Conservation (phyloP, 495 filamentous ascomycete genomes). For the Aspergillus indologenus region DNA sequence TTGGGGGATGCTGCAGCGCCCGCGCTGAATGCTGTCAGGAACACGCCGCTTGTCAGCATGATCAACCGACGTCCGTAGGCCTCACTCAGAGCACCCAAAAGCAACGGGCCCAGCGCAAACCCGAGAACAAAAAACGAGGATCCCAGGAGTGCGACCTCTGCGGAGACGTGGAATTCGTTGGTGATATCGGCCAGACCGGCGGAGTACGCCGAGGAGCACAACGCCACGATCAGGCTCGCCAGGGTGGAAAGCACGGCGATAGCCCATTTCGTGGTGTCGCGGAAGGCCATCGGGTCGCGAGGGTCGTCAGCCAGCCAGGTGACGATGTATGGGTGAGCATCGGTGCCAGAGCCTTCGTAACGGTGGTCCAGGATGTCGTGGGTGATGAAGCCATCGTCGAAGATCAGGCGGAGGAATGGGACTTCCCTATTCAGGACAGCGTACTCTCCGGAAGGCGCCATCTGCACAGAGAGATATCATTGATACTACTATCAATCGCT, state of each 20-base stretch:
- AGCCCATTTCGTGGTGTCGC: neutral
- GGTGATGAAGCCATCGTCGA: neutral
- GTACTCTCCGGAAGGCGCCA: neutral
- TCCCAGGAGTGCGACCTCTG: neutral
- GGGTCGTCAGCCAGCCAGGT: neutral
- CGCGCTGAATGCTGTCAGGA: neutral
- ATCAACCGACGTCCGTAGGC: neutral
- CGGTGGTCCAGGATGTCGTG: neutral
- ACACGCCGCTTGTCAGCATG: constrained; percentile 1
- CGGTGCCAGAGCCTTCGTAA: neutral
- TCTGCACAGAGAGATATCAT: neutral
- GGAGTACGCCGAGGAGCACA: neutral
- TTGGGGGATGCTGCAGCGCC: neutral
- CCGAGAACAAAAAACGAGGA: neutral
- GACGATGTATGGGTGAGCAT: neutral
- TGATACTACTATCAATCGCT: too few species aligned
- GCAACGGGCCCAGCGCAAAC: neutral
- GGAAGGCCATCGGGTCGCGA: neutral
- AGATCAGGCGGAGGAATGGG: neutral
- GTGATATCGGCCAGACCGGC: constrained; percentile 1
- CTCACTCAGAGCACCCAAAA: neutral
- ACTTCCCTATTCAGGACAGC: neutral
- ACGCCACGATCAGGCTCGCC: neutral
- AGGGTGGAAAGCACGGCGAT: neutral
- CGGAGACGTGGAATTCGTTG: neutral